Percentiles rank a stretch among this genome's conserved stretches.
Evolutionary conservation across 2,329 filamentous ascomycete species (phyloP).

Genomic region (Dothistroma pini): DNA sequence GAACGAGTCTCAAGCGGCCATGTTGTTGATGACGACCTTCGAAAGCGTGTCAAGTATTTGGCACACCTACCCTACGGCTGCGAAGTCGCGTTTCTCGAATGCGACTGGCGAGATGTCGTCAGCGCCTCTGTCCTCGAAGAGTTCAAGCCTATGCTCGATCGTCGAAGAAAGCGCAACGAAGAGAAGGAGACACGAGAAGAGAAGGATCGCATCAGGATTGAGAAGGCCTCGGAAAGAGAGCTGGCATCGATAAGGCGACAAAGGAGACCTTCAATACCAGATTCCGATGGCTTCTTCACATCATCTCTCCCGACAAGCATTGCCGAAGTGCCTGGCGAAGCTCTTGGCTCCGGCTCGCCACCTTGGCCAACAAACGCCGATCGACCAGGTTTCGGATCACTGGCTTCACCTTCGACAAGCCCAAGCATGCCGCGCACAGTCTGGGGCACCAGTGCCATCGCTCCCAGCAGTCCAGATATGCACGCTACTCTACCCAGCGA

Average conservation of each 20-base stretch:
- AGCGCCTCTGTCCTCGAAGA: slow-evolving; percentile 67
- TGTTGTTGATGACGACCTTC: slow-evolving; percentile 77
- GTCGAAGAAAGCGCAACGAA: slow-evolving; percentile 68
- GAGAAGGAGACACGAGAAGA: slow-evolving; percentile 87
- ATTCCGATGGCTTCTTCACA: slow-evolving; percentile 37
- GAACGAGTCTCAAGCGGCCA: slow-evolving; percentile 88
- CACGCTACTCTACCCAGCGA: slow-evolving; percentile 41
- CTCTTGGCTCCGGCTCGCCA: slow-evolving; percentile 33
- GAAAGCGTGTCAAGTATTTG: slow-evolving; percentile 82
- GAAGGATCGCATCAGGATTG: slow-evolving; percentile 75
- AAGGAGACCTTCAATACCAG: slow-evolving; percentile 51
- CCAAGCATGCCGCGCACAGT: slow-evolving; percentile 75
- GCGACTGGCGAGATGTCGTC: slow-evolving; percentile 91
- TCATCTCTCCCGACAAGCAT: slow-evolving; percentile 27
- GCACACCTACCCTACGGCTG: slow-evolving; percentile 85
- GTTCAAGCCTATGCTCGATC: slow-evolving; percentile 73
- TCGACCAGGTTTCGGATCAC: slow-evolving; percentile 59
- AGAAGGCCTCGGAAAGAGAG: slow-evolving; percentile 69
- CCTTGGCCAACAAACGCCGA: slow-evolving; percentile 55
- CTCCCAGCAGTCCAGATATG: slow-evolving; percentile 55
- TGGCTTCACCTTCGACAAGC: slow-evolving; percentile 77
- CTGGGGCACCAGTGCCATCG: slow-evolving; percentile 79
- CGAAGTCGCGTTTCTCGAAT: slow-evolving; percentile 85
- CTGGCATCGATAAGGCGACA: slow-evolving; percentile 64
- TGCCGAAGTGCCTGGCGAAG: slow-evolving; percentile 26